A percentile compares a stretch with the other conserved stretches of the same genome.
Evolutionary conservation across 2,329 filamentous ascomycete genomes (phyloP).

Genomic region (Colletotrichum melonis): DNA sequence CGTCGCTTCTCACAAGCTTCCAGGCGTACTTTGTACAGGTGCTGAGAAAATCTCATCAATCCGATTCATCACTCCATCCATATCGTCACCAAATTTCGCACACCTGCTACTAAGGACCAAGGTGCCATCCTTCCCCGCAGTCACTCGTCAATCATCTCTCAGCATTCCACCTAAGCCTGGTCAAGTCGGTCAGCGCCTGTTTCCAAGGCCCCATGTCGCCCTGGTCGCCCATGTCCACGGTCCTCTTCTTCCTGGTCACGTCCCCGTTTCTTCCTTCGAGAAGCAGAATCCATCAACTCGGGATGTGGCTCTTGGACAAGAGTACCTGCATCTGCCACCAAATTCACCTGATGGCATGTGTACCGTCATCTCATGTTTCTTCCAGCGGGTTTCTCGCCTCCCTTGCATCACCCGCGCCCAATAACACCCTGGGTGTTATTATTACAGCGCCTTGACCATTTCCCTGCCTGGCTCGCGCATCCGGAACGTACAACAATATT

Average conservation of each 20-base stretch:
- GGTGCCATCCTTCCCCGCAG: conserved; percentile 27
- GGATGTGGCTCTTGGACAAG: neutral
- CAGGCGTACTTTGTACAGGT: neutral
- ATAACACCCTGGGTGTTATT: conserved; percentile 8
- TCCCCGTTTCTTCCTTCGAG: conserved; percentile 35
- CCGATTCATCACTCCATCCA: conserved; percentile 12
- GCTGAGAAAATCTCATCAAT: conserved; percentile 14
- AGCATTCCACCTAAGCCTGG: neutral
- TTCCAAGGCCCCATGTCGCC: neutral
- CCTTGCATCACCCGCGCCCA: conserved; percentile 19
- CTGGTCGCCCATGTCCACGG: neutral
- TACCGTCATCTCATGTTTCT: conserved; percentile 23
- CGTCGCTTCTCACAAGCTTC: neutral
- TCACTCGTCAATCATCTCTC: conserved; percentile 19
- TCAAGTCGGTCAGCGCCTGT: conserved; percentile 8
- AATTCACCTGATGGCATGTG: neutral
- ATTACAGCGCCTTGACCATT: conserved; percentile 3
- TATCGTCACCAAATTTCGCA: conserved; percentile 10
- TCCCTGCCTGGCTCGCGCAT: neutral
- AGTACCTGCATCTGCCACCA: neutral
- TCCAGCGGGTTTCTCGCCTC: conserved; percentile 15
- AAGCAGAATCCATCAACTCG: conserved; percentile 25
- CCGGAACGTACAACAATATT: neutral
- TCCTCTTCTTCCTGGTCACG: conserved; percentile 8
- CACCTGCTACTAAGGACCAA: neutral